A percentile compares a stretch with the other conserved stretches of the same genome.
These are phyloP conservation scores for Fusarium equiseti DNA, from an alignment of 2,329 filamentous ascomycete genomes.

Conservation along the genomic window DNA sequence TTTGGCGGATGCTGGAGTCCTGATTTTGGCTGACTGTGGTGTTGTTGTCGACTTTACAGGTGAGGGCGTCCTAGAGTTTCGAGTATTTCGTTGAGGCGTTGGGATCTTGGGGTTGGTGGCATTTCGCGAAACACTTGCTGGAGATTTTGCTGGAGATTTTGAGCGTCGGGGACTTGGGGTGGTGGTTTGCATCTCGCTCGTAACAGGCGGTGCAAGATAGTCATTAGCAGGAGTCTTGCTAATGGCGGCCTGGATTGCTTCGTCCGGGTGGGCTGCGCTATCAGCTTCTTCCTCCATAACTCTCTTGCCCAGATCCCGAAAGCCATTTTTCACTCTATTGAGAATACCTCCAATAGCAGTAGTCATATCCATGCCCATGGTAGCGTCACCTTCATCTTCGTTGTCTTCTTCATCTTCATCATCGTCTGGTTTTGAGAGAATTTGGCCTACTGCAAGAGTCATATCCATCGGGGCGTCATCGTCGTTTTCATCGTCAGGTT, in stretches of 20 bases:
- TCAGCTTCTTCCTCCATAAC: conserved; percentile 71
- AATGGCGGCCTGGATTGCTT: conserved; percentile 51
- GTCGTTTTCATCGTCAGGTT: conserved; percentile 49
- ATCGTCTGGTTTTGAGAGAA: conserved; percentile 57
- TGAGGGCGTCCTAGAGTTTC: conserved; percentile 44
- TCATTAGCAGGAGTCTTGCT: conserved; percentile 40
- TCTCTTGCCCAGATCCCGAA: conserved; percentile 60
- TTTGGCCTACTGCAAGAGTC: conserved; percentile 68
- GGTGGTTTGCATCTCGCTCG: conserved; percentile 42
- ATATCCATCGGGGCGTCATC: conserved; percentile 65
- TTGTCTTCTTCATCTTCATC: conserved; percentile 48
- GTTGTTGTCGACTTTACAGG: conserved; percentile 41
- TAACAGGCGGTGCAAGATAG: conserved; percentile 46
- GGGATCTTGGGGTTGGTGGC: conserved; percentile 59
- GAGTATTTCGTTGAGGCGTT: conserved; percentile 52
- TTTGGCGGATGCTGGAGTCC: conserved; percentile 47
- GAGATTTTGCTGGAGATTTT: conserved; percentile 65
- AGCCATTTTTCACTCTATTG: conserved; percentile 49
- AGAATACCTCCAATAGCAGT: conserved; percentile 73
- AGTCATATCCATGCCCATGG: conserved; percentile 76
- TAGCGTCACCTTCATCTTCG: conserved; percentile 48
- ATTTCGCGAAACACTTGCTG: conserved; percentile 61
- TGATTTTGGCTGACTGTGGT: conserved; percentile 38
- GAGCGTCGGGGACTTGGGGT: conserved; percentile 68
- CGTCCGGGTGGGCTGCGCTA: conserved; percentile 59